phyloP scores from a whole-genome alignment of 2,329 filamentous ascomycete species.

The Coleophoma eucalyptorum region DNA sequence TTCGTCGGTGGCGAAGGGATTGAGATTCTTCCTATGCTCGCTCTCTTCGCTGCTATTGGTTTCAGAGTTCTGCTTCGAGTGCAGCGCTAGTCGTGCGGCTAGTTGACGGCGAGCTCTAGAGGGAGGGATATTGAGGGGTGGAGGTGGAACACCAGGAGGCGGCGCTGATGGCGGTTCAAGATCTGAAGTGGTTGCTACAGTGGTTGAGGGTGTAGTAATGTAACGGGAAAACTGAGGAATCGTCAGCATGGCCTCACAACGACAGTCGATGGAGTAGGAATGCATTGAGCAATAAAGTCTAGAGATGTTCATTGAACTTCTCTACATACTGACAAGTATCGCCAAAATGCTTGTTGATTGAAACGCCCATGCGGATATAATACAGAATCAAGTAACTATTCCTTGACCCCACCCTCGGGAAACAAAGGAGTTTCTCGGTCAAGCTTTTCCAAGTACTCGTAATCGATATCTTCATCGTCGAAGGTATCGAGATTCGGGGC shows the following conservation, averaged over 20 bases:
- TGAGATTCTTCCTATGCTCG: constrained; percentile 18
- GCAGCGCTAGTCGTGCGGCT: constrained; percentile 79
- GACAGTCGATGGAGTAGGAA: constrained; percentile 10
- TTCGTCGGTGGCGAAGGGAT: constrained; percentile 27
- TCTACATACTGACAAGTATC: constrained; percentile 16
- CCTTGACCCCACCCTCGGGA: constrained; percentile 56
- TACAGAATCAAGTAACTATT: constrained; percentile 28
- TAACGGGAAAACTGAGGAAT: constrained; percentile 26
- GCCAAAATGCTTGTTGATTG: constrained; percentile 6
- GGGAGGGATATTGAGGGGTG: constrained; percentile 80
- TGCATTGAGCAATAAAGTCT: constrained; percentile 13
- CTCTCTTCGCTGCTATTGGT: constrained; percentile 11
- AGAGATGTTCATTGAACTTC: constrained; percentile 15
- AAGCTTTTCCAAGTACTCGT: constrained; percentile 30
- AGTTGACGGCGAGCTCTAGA: constrained; percentile 84
- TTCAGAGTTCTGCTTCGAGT: constrained; percentile 53
- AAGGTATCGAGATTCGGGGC: constrained; percentile 30
- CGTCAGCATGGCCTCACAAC: too few species aligned
- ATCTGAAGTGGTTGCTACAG: constrained; percentile 23
- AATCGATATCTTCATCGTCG: constrained; percentile 31
- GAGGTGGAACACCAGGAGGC: constrained; percentile 55
- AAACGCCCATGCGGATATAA: constrained; percentile 7
- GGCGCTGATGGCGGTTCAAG: constrained; percentile 56
- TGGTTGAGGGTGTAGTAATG: constrained; percentile 28
- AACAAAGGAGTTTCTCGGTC: constrained; percentile 30